phyloP scores from a whole-genome alignment of 345 rosid species.

The Rhodomyrtus tomentosa region DNA sequence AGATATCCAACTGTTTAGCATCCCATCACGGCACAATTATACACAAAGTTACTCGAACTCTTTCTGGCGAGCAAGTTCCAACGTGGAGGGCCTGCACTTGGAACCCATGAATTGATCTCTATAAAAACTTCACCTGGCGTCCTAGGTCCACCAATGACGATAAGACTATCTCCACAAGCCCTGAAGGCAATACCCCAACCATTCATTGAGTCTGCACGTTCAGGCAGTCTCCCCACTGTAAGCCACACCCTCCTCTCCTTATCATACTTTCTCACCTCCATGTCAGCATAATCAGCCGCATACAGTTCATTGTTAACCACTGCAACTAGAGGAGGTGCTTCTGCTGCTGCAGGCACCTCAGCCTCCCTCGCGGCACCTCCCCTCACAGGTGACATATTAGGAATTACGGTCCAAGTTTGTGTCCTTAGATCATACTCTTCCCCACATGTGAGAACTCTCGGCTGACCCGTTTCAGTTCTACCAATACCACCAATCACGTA shows the following conservation, averaged over 20 bases:
- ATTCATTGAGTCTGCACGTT: conserved; percentile 69
- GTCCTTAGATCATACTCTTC: conserved; percentile 74
- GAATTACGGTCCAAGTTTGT: conserved; percentile 62
- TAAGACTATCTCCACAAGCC: conserved; percentile 77
- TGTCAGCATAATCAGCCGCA: conserved; percentile 76
- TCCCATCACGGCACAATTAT: conserved; percentile 97
- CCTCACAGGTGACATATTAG: conserved; percentile 69
- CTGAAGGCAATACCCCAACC: conserved; percentile 98
- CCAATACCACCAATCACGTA: conserved; percentile 87
- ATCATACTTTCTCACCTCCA: conserved; percentile 71
- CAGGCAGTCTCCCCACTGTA: conserved; percentile 70
- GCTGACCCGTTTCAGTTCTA: conserved; percentile 23
- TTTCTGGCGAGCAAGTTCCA: conserved; percentile 75
- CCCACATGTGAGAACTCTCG: conserved; percentile 47
- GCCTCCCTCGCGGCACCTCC: conserved; percentile 22
- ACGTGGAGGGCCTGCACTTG: conserved; percentile 58
- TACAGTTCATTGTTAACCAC: conserved; percentile 73
- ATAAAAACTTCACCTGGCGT: conserved; percentile 60
- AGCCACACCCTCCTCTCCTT: conserved; percentile 51
- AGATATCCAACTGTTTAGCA: conserved; percentile 40
- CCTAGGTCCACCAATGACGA: conserved; percentile 90
- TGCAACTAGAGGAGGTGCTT: conserved; percentile 88
- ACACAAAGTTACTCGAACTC: conserved; percentile 74
- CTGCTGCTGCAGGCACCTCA: conserved; percentile 53
- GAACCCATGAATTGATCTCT: conserved; percentile 84